Evolutionary conservation across 1,139 yeast genomes (phyloP).

Genomic region (Hyphopichia wangnamkhiaoensis): DNA sequence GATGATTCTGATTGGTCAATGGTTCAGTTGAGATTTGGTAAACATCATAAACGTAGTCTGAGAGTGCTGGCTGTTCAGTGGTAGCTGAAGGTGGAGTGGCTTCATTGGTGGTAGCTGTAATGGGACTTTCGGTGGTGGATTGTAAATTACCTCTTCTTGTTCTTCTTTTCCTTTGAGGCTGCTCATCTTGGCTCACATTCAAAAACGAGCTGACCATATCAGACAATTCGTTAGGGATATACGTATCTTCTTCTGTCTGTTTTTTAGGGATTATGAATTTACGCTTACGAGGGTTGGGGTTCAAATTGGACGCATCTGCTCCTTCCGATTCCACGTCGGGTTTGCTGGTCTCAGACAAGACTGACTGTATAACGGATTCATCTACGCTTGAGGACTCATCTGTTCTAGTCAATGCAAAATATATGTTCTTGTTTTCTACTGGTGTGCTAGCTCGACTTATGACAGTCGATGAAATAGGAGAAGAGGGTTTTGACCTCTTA

Average conservation of each 20-base stretch:
- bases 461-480: slow-evolving; percentile 28
- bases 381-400: slow-evolving; percentile 37
- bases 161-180: slow-evolving; percentile 10
- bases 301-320: slow-evolving; percentile 9
- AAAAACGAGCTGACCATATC: slow-evolving; percentile 68
- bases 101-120: no score
- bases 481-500: slow-evolving; percentile 47
- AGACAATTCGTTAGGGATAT: slow-evolving; percentile 59
- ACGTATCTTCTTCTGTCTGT: slow-evolving; percentile 40
- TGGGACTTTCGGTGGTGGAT: no score
- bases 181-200: slow-evolving; percentile 16
- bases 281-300: slow-evolving; percentile 14
- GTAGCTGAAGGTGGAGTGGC: no score
- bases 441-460: slow-evolving; percentile 19
- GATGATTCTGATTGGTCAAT: slow-evolving; percentile 53
- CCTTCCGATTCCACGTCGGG: slow-evolving; percentile 3
- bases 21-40: slow-evolving; percentile 49
- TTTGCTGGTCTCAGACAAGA: slow-evolving; percentile 18
- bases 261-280: slow-evolving; percentile 37
- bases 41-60: slow-evolving; percentile 88
- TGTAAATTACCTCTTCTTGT: slow-evolving; percentile 3
- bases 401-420: slow-evolving; percentile 66
- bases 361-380: slow-evolving; percentile 21
- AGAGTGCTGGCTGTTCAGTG: slow-evolving; percentile 27
- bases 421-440: slow-evolving; percentile 19